A percentile compares a stretch with the other conserved stretches of the same genome.
Evolutionary conservation across 139 green algal species (phyloP).

Genomic region (Ettlia oleoabundans): DNA sequence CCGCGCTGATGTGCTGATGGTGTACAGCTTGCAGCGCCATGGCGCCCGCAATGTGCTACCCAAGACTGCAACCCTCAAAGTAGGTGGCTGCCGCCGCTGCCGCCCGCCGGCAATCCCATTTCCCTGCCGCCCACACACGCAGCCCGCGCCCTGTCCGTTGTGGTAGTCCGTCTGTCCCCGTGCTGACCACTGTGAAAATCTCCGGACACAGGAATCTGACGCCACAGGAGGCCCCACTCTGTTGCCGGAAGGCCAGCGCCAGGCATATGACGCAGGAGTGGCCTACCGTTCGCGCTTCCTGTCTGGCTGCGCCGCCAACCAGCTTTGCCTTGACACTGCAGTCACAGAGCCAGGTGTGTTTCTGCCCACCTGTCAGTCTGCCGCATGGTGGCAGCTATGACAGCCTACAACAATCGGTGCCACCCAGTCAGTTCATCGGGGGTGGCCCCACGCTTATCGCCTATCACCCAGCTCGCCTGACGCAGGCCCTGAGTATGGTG

Average conservation of each 20-base stretch:
- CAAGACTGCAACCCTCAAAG: no score
- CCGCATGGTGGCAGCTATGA: no score
- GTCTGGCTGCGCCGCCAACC: conserved; percentile 16
- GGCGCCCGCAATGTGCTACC: no score
- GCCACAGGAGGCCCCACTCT: conserved; percentile 51
- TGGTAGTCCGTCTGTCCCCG: no score
- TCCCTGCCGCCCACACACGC: no score
- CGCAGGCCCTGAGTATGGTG: conserved; percentile 44
- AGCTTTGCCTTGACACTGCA: conserved; percentile 35
- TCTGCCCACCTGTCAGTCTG: no score
- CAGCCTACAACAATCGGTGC: background rate
- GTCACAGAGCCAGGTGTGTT: background rate
- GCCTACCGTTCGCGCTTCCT: conserved; percentile 48
- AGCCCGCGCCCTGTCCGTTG: no score
- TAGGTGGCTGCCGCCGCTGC: no score
- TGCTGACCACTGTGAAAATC: no score
- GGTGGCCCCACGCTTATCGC: background rate
- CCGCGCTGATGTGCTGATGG: no score
- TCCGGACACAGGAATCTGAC: conserved; percentile 39
- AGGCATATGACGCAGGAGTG: conserved; percentile 49
- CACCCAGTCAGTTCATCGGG: background rate
- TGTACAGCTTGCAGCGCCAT: no score
- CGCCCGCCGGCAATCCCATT: no score
- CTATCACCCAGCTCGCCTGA: background rate
- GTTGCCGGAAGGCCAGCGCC: conserved; percentile 47